phyloP scores from a whole-genome alignment of 78 protist genomes.

The Dictyostelium brefeldianum region DNA sequence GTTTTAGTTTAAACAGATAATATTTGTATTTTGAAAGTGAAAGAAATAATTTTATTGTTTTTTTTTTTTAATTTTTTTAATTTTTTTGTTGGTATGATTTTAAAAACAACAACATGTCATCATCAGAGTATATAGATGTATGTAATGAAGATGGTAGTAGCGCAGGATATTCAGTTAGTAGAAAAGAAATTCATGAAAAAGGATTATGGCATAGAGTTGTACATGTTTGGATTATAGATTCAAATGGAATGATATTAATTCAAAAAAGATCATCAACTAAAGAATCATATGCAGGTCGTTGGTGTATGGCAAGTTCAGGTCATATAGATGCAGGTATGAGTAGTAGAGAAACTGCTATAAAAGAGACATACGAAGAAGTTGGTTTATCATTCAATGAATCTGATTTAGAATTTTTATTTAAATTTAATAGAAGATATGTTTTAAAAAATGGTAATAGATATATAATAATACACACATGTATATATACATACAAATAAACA shows the following conservation, averaged over 20 bases:
- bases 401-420: constrained; percentile 8
- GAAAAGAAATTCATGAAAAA: constrained; percentile 32
- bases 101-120: not conserved
- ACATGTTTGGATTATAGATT: constrained; percentile 49
- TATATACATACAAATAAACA: too few species aligned
- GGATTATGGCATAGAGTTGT: constrained; percentile 52
- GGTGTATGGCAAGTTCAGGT: constrained; percentile 66
- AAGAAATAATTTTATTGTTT: too few species aligned
- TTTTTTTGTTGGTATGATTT: too few species aligned
- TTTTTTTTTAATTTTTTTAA: too few species aligned
- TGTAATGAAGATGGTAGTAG: not conserved
- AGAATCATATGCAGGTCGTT: constrained; percentile 30
- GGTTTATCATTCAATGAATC: not conserved
- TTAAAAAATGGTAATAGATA: constrained; percentile 7
- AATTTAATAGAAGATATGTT: not conserved
- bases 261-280: constrained; percentile 3
- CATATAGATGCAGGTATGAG: constrained; percentile 44
- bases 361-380: constrained; percentile 23
- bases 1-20: too few species aligned
- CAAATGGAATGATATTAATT: constrained; percentile 16
- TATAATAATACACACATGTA: not conserved
- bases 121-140: not conserved
- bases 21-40: too few species aligned
- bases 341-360: not conserved
- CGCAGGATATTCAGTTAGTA: not conserved